Evolutionary conservation across 1,284 basidiomycete genomes (phyloP).

Genomic region (Tilletiopsis washingtonensis): DNA sequence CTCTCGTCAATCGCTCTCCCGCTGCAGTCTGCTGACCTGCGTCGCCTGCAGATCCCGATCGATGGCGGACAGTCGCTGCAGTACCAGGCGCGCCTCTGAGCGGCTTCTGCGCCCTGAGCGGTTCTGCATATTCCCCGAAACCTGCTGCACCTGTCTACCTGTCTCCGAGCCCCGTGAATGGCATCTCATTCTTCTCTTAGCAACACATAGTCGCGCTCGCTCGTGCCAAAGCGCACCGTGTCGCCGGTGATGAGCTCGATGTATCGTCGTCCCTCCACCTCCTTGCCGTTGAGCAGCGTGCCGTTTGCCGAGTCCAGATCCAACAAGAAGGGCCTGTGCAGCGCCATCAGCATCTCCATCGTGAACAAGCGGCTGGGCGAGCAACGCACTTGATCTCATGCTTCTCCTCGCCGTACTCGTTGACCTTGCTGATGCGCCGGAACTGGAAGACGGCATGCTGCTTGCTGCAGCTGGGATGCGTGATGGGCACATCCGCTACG

Average conservation of each 20-base stretch:
- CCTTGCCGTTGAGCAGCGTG: conserved; percentile 78
- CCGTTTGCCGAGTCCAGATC: conserved; percentile 96
- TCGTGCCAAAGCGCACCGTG: conserved; percentile 41
- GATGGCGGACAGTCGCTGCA: too few relatives aligned
- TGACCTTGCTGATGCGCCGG: conserved; percentile 73
- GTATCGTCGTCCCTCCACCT: conserved; percentile 76
- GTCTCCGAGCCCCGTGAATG: too few relatives aligned
- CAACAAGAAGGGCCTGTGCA: conserved; percentile 56
- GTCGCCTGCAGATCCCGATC: too few relatives aligned
- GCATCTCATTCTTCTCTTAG: conserved; percentile 30
- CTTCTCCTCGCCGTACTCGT: conserved; percentile 76
- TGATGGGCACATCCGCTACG: conserved; percentile 67
- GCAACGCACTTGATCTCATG: conserved; percentile 27
- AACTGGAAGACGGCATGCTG: conserved; percentile 96
- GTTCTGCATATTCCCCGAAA: too few relatives aligned
- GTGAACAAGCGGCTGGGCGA: not conserved
- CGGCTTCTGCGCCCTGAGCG: too few relatives aligned
- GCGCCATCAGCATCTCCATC: not conserved
- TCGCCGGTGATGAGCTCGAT: conserved; percentile 82
- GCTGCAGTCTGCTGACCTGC: too few relatives aligned
- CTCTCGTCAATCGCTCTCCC: too few relatives aligned
- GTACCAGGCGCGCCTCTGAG: too few relatives aligned
- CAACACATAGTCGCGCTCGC: conserved; percentile 37
- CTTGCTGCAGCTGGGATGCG: conserved; percentile 95
- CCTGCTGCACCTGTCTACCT: too few relatives aligned